phyloP scores from a whole-genome alignment of 139 green algal species.

The Chloropicon primus region DNA sequence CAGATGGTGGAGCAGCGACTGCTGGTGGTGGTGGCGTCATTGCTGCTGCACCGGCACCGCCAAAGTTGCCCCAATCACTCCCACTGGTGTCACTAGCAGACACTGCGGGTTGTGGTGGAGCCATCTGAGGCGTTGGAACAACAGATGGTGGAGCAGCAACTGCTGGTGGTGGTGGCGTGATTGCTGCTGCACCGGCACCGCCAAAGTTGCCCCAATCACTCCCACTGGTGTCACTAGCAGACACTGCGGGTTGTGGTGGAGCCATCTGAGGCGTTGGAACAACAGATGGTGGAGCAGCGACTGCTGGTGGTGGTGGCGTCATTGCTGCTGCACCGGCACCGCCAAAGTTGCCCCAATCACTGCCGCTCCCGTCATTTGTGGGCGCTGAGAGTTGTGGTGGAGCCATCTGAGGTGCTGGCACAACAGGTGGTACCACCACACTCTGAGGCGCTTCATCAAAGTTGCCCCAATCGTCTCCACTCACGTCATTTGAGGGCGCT shows the following conservation, averaged over 20 bases:
- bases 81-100: no score
- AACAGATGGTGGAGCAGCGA: no score
- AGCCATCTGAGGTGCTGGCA: not conserved
- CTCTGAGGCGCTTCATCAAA: not conserved
- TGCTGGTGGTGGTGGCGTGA: no score
- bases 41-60: not conserved
- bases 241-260: not conserved
- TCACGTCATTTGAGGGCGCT: not conserved
- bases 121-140: no score
- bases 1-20: no score
- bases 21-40: no score
- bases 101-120: no score
- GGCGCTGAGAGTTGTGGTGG: not conserved
- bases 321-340: not conserved
- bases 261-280: no score
- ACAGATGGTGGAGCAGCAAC: no score
- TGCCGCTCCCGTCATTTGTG: not conserved
- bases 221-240: not conserved
- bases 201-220: not conserved
- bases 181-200: not conserved
- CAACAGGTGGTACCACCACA: not conserved
- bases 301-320: no score
- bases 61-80: not conserved
- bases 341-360: not conserved
- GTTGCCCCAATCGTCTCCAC: not conserved